Evolutionary conservation across 345 rosid species (phyloP).

Genomic region (Eucalyptus fibrosa): DNA sequence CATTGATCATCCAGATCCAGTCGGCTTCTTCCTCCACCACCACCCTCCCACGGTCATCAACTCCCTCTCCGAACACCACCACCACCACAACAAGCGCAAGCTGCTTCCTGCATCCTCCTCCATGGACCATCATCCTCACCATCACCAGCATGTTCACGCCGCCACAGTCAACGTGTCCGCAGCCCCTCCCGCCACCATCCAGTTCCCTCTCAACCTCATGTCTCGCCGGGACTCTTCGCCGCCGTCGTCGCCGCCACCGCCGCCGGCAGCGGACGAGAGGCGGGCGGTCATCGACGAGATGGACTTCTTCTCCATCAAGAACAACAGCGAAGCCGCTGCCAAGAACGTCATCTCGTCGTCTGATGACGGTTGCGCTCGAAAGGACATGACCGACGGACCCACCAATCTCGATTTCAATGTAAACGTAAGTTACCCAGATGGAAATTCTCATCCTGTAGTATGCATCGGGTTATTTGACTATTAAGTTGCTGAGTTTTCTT

Average conservation of each 20-base stretch:
- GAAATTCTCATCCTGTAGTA: neutral
- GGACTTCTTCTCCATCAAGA: constrained; percentile 39
- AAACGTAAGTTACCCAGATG: constrained; percentile 13
- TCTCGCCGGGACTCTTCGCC: neutral
- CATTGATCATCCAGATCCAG: constrained; percentile 52
- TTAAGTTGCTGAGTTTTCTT: neutral
- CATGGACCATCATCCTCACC: neutral
- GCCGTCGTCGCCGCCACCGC: neutral
- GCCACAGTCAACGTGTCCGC: neutral
- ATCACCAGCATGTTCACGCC: neutral
- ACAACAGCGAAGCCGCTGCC: neutral
- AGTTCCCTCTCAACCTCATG: constrained; percentile 29
- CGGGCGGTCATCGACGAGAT: constrained; percentile 30
- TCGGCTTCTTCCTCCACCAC: constrained; percentile 5
- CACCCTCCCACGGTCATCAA: constrained; percentile 27
- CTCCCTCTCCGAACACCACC: constrained; percentile 21
- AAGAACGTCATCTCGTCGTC: neutral
- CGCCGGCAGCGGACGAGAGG: neutral
- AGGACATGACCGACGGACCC: neutral
- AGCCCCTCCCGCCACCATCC: constrained; percentile 21
- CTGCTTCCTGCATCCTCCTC: neutral
- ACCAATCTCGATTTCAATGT: constrained; percentile 17
- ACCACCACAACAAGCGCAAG: neutral
- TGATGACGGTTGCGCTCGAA: neutral
- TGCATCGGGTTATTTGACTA: neutral